Base-by-base conservation (phyloP, 305 asterid genomes). In the Nicotiana rustica region DNA sequence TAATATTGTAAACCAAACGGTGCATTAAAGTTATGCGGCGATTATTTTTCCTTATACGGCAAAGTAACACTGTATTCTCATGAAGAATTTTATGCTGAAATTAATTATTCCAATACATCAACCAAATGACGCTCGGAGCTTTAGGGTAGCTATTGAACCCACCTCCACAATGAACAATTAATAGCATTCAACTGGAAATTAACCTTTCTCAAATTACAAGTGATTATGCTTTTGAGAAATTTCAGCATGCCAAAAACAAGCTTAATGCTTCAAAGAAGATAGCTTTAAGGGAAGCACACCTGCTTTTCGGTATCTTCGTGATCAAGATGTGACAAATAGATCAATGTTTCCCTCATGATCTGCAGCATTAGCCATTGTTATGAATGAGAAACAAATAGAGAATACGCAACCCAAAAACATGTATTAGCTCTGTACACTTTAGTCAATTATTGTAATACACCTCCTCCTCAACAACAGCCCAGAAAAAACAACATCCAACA, bases 281-380 rank as follows among this genome's bases (percentile, higher is more conserved):
- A 44, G 66, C 49, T 55, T 31, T 76, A 76, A 29, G 52, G 64
- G 44, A 73, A 55, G 49, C 17, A 41, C 44, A 96, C 99, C 98
- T 93, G 99, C 82, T 91, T 95, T 88, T 96, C 99, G 13, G 99
- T 96, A 86, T 96, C 99, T 21, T 93, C 97, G 0, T 96, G 99
- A 86, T 96, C 99, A 87, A 96, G 98, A 90, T 96, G 98, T 62
- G 99, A 92, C 90, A 96, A 87, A 86, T 96, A 96, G 87, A 96
- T 92, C 88, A 96, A 85, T 47, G 99, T 96, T 86, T 96, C 99
- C 91, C 98, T 90, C 99, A 96, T 96, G 86, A 94, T 93, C 99
- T 96, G 97, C 88, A 88, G 78, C 57, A 80, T 81, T 64, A 18
- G 56, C 80, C 33, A 35, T 64, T 44, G 52, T 44, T 55, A 55